A percentile compares a stretch with the other conserved stretches of the same genome.
Conservation (phyloP, 78 protist species). For the Dictyostelium purpureum region DNA sequence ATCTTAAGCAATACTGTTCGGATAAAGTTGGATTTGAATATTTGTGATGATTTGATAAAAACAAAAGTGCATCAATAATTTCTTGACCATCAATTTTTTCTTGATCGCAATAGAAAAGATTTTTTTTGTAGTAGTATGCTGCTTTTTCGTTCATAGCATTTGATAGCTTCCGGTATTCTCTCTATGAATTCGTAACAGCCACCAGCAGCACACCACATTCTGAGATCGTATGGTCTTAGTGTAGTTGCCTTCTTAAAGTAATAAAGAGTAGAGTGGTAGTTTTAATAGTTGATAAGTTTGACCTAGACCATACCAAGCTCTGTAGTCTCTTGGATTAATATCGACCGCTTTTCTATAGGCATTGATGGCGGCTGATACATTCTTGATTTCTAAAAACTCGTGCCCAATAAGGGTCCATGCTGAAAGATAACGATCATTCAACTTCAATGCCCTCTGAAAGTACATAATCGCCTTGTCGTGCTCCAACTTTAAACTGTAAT, state of each 20-base stretch:
- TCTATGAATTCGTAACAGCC: slow-evolving; percentile 79
- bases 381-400: slow-evolving; percentile 94
- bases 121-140: slow-evolving; percentile 67
- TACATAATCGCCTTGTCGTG: slow-evolving; percentile 96
- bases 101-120: slow-evolving; percentile 77
- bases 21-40: slow-evolving; percentile 45
- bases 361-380: slow-evolving; percentile 92
- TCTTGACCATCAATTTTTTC: slow-evolving; percentile 85
- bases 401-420: slow-evolving; percentile 99
- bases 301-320: slow-evolving; percentile 98
- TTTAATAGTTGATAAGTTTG: slow-evolving; percentile 96
- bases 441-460: slow-evolving; percentile 93
- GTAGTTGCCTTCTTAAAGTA: slow-evolving; percentile 93
- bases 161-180: slow-evolving; percentile 80
- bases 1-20: slow-evolving; percentile 70
- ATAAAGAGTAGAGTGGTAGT: slow-evolving; percentile 89
- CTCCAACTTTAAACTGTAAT: slow-evolving; percentile 86
- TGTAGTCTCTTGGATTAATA: slow-evolving; percentile 91
- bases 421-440: slow-evolving; percentile 58
- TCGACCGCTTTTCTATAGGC: slow-evolving; percentile 95
- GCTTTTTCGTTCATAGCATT: slow-evolving; percentile 88
- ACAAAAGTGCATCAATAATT: slow-evolving; percentile 83
- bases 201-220: slow-evolving; percentile 94
- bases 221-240: slow-evolving; percentile 85
- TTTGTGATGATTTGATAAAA: slow-evolving; percentile 59